These are phyloP conservation scores for Aureobasidium vineae DNA, from an alignment of 2,329 filamentous ascomycete species.

Conservation along the genomic window DNA sequence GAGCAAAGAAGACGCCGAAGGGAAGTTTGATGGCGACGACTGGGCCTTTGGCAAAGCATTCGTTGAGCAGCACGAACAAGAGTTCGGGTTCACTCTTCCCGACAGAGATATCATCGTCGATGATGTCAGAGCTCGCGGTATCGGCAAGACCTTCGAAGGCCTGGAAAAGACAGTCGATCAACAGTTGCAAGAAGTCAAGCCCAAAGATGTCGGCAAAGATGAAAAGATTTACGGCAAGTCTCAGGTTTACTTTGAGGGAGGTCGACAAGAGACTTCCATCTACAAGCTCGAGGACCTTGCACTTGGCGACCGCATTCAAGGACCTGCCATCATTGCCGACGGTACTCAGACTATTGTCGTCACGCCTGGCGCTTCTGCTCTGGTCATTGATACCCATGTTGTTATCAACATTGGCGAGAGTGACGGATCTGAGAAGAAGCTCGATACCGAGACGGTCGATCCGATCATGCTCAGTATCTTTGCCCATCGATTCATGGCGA, in stretches of 20 bases:
- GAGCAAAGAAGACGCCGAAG: constrained; percentile 58
- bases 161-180: constrained; percentile 79
- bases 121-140: constrained; percentile 82
- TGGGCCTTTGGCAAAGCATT: constrained; percentile 87
- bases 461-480: constrained; percentile 78
- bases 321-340: constrained; percentile 83
- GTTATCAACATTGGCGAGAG: constrained; percentile 74
- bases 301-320: constrained; percentile 69
- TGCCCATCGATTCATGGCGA: constrained; percentile 79
- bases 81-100: constrained; percentile 86
- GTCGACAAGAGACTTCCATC: constrained; percentile 72
- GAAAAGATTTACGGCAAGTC: constrained; percentile 65
- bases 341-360: constrained; percentile 81
- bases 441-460: constrained; percentile 60
- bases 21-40: constrained; percentile 61
- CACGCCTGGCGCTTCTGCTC: constrained; percentile 70
- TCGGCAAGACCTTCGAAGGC: constrained; percentile 82
- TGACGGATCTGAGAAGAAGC: constrained; percentile 49
- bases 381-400: constrained; percentile 82
- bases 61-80: constrained; percentile 80
- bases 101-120: constrained; percentile 88
- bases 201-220: constrained; percentile 55
- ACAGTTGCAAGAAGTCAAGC: constrained; percentile 69
- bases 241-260: constrained; percentile 81
- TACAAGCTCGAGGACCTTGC: constrained; percentile 75